Conservation (phyloP, 768 basidiomycete genomes). For the Rhodotorula paludigena region DNA sequence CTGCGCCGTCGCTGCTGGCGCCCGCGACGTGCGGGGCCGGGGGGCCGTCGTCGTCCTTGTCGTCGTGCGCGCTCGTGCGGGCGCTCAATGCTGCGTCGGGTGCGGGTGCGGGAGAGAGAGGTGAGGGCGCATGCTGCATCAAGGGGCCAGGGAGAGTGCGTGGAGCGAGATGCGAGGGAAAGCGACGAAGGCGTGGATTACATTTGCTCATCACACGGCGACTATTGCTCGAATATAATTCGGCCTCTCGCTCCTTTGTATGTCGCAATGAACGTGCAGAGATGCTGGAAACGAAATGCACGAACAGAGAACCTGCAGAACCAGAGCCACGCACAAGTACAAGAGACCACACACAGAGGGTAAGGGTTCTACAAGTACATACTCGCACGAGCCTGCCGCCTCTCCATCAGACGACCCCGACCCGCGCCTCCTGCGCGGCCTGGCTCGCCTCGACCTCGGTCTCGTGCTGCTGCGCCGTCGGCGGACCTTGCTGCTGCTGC, state of each 20-base stretch:
- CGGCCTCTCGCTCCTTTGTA: too few species aligned
- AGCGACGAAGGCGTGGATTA: too few species aligned
- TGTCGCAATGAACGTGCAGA: too few species aligned
- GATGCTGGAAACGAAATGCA: too few species aligned
- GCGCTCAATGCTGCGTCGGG: not conserved
- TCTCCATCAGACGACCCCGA: slow-evolving; percentile 20
- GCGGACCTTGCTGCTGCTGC: too few species aligned
- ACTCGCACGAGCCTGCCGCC: not conserved
- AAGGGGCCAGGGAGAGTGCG: not conserved
- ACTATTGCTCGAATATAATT: too few species aligned
- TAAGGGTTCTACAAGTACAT: too few species aligned
- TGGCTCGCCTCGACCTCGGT: slow-evolving; percentile 18
- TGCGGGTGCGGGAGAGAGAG: not conserved
- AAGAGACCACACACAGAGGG: too few species aligned
- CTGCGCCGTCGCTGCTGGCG: too few species aligned
- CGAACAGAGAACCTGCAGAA: too few species aligned
- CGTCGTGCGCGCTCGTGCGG: not conserved
- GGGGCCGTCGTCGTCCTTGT: not conserved
- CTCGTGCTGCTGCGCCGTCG: not conserved
- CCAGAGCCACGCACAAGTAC: too few species aligned
- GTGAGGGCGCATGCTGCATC: not conserved
- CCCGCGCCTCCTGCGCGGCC: slow-evolving; percentile 27
- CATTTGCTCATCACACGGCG: too few species aligned
- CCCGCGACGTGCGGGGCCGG: not conserved
- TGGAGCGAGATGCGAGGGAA: not conserved